Evolutionary conservation across 1,284 basidiomycete genomes (phyloP).

Genomic region (Laetiporus sulphureus): DNA sequence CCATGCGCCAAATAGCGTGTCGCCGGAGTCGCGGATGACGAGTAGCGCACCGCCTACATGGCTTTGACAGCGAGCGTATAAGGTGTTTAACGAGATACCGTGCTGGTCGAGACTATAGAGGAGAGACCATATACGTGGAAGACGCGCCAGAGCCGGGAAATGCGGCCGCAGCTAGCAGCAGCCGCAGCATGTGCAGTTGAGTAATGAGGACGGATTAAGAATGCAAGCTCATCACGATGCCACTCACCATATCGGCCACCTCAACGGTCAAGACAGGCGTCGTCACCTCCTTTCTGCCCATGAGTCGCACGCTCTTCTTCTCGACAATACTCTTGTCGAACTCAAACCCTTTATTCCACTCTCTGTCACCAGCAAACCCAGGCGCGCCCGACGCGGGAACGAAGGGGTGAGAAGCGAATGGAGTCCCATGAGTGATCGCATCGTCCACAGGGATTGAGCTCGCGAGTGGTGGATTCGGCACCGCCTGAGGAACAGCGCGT

Average conservation of each 20-base stretch:
- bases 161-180: constrained; percentile 58
- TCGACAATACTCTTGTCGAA: constrained; percentile 28
- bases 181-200: no score
- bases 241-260: constrained; percentile 56
- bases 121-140: constrained; percentile 79
- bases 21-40: constrained; percentile 54
- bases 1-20: constrained; percentile 74
- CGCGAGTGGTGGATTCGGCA: neutral
- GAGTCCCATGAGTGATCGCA: constrained; percentile 39
- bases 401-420: constrained; percentile 54
- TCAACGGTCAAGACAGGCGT: constrained; percentile 42
- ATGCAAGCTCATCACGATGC: no score
- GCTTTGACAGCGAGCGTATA: constrained; percentile 64
- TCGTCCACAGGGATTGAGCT: constrained; percentile 7
- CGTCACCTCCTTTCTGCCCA: constrained; percentile 47
- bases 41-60: constrained; percentile 43
- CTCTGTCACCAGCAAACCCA: constrained; percentile 52
- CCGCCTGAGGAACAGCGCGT: neutral
- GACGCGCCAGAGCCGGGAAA: constrained; percentile 76
- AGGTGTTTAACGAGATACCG: constrained; percentile 86
- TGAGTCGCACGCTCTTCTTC: constrained; percentile 30
- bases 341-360: constrained; percentile 31
- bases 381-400: constrained; percentile 72
- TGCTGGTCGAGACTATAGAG: constrained; percentile 95
- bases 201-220: no score